Evolutionary conservation across 1,284 basidiomycete genomes (phyloP).

Genomic region (Porogramme epimiltina): DNA sequence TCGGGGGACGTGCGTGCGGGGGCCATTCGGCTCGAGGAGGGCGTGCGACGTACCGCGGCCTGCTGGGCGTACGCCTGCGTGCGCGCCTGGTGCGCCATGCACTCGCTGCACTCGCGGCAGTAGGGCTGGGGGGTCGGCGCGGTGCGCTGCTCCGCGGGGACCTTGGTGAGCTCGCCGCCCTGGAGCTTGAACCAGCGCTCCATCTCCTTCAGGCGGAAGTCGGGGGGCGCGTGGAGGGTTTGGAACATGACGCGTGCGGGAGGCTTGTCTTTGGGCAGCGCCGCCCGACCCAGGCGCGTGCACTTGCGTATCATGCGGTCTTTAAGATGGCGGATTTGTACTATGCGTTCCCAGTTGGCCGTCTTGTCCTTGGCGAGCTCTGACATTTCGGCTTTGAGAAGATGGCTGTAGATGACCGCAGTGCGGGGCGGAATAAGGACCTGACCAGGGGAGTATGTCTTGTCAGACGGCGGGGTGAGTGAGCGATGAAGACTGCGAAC

Average conservation of each 20-base stretch:
- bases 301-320: slow-evolving; percentile 80
- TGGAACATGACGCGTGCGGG: slow-evolving; percentile 50
- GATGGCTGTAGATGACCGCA: slow-evolving; percentile 63
- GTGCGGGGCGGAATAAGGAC: slow-evolving; percentile 73
- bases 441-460: slow-evolving; percentile 34
- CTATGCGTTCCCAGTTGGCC: slow-evolving; percentile 64
- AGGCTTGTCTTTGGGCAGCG: slow-evolving; percentile 38
- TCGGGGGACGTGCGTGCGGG: slow-evolving; percentile 13
- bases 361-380: slow-evolving; percentile 58
- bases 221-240: slow-evolving; percentile 63
- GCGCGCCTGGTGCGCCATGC: slow-evolving; percentile 17
- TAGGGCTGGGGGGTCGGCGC: slow-evolving; percentile 13
- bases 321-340: slow-evolving; percentile 74
- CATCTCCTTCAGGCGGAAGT: slow-evolving; percentile 77
- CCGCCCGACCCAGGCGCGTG: slow-evolving; percentile 51
- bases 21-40: slow-evolving; percentile 10
- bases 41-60: slow-evolving; percentile 17
- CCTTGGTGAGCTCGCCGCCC: slow-evolving; percentile 29
- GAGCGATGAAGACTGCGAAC: slow-evolving; percentile 12
- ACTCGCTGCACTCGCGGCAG: slow-evolving; percentile 29
- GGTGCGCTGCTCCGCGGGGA: slow-evolving; percentile 16
- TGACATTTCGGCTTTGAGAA: slow-evolving; percentile 58
- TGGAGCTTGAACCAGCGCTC: slow-evolving; percentile 66
- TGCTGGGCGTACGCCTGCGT: slow-evolving; percentile 15
- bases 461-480: neutral